Evolutionary conservation across 768 basidiomycete genomes (phyloP).

Genomic region (Suillus lakei): DNA sequence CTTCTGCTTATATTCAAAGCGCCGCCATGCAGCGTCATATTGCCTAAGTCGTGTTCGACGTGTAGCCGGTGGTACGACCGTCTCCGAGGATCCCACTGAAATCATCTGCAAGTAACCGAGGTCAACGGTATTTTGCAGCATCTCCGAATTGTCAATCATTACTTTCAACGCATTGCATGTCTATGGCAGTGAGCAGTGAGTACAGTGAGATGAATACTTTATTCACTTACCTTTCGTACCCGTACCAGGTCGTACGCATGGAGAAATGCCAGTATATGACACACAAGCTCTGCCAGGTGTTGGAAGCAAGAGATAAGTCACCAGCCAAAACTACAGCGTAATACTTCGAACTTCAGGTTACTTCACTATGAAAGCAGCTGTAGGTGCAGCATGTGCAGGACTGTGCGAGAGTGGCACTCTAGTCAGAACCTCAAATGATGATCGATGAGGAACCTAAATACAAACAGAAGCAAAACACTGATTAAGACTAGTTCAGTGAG

Average conservation of each 20-base stretch:
- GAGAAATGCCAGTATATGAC: constrained; percentile 40
- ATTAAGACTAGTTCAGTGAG: too few species aligned
- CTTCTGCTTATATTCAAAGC: constrained; percentile 43
- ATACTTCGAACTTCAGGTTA: too few species aligned
- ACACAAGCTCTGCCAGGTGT: constrained; percentile 38
- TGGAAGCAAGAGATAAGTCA: too few species aligned
- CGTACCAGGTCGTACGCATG: constrained; percentile 40
- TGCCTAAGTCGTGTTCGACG: constrained; percentile 46
- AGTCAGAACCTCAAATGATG: too few species aligned
- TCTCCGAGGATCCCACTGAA: constrained; percentile 23
- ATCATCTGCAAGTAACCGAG: constrained; percentile 52
- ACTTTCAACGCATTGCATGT: constrained; percentile 43
- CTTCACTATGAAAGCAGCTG: too few species aligned
- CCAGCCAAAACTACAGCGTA: too few species aligned
- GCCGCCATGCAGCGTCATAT: constrained; percentile 55
- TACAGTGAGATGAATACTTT: neutral
- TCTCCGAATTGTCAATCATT: constrained; percentile 47
- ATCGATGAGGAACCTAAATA: too few species aligned
- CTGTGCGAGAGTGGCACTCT: too few species aligned
- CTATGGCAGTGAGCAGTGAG: constrained; percentile 27
- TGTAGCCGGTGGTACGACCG: constrained; percentile 39
- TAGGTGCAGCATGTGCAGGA: too few species aligned
- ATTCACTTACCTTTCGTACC: constrained; percentile 35
- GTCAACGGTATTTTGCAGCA: constrained; percentile 53
- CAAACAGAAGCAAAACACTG: too few species aligned